Evolutionary conservation across 805 yeast species (phyloP).

Genomic region (Kodamaea kakaduensis): DNA sequence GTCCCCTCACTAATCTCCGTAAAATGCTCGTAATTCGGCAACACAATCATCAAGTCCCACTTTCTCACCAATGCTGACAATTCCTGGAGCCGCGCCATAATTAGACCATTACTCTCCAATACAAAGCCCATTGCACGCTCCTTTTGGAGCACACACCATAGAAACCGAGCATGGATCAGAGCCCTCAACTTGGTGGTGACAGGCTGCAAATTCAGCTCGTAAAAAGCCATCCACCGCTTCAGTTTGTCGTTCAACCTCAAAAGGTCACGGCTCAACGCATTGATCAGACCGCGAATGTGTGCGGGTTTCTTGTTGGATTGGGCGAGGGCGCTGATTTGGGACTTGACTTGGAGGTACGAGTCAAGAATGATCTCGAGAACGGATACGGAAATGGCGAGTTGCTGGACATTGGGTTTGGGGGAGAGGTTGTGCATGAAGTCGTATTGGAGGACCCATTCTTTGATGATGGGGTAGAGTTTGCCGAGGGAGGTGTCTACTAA

Average conservation of each 20-base stretch:
- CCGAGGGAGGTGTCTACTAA: constrained; percentile 41
- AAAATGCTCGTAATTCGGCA: constrained; percentile 58
- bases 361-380: constrained; percentile 48
- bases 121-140: constrained; percentile 26
- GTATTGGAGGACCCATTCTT: constrained; percentile 31
- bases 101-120: constrained; percentile 28
- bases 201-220: constrained; percentile 17
- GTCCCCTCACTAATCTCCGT: constrained; percentile 49
- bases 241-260: constrained; percentile 41
- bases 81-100: constrained; percentile 21
- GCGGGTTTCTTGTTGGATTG: constrained; percentile 18
- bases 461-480: constrained; percentile 29
- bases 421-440: constrained; percentile 16
- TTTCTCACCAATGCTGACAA: constrained; percentile 12
- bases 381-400: constrained; percentile 30
- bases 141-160: constrained; percentile 34
- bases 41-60: constrained; percentile 31
- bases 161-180: constrained; percentile 17
- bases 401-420: neutral
- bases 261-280: constrained; percentile 36
- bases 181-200: neutral
- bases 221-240: constrained; percentile 43
- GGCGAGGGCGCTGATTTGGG: constrained; percentile 18
- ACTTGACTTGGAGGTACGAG: constrained; percentile 30
- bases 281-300: constrained; percentile 21